These are phyloP conservation scores for Hemileccinum rubropunctum DNA, from an alignment of 768 basidiomycete species.

Conservation along the genomic window DNA sequence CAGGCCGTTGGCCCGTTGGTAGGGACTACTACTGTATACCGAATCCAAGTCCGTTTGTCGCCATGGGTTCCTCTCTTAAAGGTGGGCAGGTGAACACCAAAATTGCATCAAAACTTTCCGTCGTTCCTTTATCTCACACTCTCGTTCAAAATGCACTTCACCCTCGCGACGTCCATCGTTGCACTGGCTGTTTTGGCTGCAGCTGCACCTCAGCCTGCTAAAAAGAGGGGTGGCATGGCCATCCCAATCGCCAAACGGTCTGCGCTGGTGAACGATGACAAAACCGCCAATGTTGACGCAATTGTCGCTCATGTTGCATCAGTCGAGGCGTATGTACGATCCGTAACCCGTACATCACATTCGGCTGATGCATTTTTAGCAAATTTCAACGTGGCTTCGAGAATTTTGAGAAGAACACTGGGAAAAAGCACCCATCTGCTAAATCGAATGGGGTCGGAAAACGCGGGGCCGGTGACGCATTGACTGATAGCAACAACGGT, in stretches of 20 bases:
- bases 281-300: neutral
- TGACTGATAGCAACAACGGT: neutral
- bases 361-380: neutral
- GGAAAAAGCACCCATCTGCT: neutral
- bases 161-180: neutral
- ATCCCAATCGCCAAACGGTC: constrained; percentile 10
- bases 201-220: neutral
- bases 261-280: neutral
- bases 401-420: constrained; percentile 5
- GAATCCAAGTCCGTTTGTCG: no score
- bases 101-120: no score
- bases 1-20: no score
- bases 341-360: neutral
- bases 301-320: constrained; percentile 6
- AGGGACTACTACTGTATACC: no score
- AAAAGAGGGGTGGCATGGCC: neutral
- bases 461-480: neutral
- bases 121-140: neutral
- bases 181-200: neutral
- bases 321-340: constrained; percentile 2
- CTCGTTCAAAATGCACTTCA: constrained; percentile 7
- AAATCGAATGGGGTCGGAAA: neutral
- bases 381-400: neutral
- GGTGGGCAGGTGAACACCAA: no score
- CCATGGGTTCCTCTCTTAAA: no score